Conservation (phyloP, 2,329 filamentous ascomycete species). For the Aspergillus pseudoterreus region DNA sequence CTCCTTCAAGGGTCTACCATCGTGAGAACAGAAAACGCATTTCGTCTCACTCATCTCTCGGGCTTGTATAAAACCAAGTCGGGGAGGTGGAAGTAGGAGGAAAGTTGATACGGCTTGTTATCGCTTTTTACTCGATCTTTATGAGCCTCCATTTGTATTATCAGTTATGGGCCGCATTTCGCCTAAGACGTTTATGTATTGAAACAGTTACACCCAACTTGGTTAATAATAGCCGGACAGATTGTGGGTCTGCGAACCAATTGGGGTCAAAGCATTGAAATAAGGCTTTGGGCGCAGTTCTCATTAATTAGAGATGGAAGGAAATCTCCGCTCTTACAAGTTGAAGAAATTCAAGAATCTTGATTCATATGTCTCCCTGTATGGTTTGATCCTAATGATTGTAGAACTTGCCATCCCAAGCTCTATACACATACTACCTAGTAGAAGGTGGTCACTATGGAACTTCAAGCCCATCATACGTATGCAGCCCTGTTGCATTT, state of each 20-base stretch:
- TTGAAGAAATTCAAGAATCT: not conserved
- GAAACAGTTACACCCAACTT: not conserved
- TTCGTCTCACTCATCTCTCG: not conserved
- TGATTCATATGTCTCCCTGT: too few species aligned
- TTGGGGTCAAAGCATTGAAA: not conserved
- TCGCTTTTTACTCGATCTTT: not conserved
- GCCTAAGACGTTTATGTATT: not conserved
- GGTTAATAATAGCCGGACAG: not conserved
- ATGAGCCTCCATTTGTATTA: conserved; percentile 4
- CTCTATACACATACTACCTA: too few species aligned
- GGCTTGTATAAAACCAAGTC: not conserved
- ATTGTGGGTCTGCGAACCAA: not conserved
- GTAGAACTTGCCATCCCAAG: too few species aligned
- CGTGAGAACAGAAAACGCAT: not conserved
- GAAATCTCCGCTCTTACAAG: not conserved
- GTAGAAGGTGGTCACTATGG: too few species aligned
- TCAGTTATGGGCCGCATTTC: not conserved
- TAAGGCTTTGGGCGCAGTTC: not conserved
- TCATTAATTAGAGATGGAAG: not conserved
- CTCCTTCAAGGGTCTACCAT: not conserved
- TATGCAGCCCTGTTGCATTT: too few species aligned
- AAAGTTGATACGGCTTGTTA: conserved; percentile 1
- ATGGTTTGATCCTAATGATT: too few species aligned
- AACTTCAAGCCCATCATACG: too few species aligned
- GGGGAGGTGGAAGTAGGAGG: not conserved